A percentile compares a stretch with the other conserved stretches of the same genome.
phyloP scores from a whole-genome alignment of 805 yeast species.

The Zygotorulaspora chibaensis region DNA sequence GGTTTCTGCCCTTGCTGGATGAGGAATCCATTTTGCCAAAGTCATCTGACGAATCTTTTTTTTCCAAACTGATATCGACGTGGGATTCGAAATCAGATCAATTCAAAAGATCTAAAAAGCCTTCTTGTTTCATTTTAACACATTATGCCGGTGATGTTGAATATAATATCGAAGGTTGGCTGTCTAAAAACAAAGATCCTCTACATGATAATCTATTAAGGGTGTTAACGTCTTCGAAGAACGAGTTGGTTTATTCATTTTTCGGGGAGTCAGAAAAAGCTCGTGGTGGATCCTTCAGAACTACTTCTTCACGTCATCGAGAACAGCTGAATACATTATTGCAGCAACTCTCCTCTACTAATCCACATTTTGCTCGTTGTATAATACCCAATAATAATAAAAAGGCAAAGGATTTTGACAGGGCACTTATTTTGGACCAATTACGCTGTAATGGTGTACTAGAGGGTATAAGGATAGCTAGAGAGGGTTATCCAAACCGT shows the following conservation, averaged over 20 bases:
- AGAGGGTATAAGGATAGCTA: constrained; percentile 94
- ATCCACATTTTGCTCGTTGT: constrained; percentile 96
- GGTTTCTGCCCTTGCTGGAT: constrained; percentile 79
- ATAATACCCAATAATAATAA: constrained; percentile 84
- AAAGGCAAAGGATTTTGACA: constrained; percentile 66
- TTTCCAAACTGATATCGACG: constrained; percentile 66
- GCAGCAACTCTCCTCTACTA: constrained; percentile 69
- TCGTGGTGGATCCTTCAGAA: constrained; percentile 34
- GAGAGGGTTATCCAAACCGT: constrained; percentile 96
- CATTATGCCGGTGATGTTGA: constrained; percentile 98
- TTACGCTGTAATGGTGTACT: constrained; percentile 94
- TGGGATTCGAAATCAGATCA: constrained; percentile 54
- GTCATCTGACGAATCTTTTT: constrained; percentile 76
- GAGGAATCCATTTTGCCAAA: constrained; percentile 96
- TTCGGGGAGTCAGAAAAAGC: constrained; percentile 37
- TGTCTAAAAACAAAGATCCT: constrained; percentile 92
- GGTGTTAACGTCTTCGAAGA: constrained; percentile 54
- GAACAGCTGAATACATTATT: constrained; percentile 73
- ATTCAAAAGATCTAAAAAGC: constrained; percentile 68
- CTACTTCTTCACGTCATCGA: constrained; percentile 85
- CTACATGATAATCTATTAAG: constrained; percentile 68
- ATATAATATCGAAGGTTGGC: constrained; percentile 87
- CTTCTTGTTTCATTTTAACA: constrained; percentile 73
- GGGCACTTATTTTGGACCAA: constrained; percentile 76
- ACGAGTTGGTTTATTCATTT: constrained; percentile 51